Base-by-base conservation (phyloP, 768 basidiomycete species). In the Daedalea quercina region DNA sequence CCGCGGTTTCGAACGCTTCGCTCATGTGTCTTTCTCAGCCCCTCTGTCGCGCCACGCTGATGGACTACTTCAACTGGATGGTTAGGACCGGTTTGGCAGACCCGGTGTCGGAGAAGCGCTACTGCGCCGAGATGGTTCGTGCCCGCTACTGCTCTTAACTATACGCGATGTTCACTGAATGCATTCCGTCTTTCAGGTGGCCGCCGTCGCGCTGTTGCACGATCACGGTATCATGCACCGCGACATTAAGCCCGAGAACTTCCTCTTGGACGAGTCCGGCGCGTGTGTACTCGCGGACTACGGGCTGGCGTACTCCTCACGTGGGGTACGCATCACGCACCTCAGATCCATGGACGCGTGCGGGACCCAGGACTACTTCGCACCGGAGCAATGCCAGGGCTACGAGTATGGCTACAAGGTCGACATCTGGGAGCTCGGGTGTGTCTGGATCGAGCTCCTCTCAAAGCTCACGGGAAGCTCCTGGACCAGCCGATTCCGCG, bases 351-450 rank as follows among this genome's bases (percentile, higher is more conserved):
- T 23, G 17, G 44, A 31, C 22, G 13, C 28, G 28, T 8, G 35
- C 37, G 73, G 75, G 31, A 76, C 74, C 42, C 70, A 70, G n/a
- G 70, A 69, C 51, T 77, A 74, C 68, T 73, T 73, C 69, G 70
- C 75, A 3, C 75, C 74, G 2, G 75, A 76, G 58, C 53, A 62
- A 69, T 48, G 22, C 28, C 13, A 22, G 8, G 57, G 65, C 56
- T 17, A 15, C 57, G 69, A 71, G 48, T 75, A 76, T 58, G 69
- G 69, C 17, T 71, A 70, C 42, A 67, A 66, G 52, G 73, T 70
- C 17, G 76, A 77, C 51, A 65, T 73, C 31, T 77, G 72, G 73
- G 66, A 67, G 9, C 61, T 74, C 26, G 75, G 74, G 15, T 70
- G 76, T 55, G 69, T 76, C 60, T 41, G 62, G 20, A 60, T 52